These are phyloP conservation scores for Penicillium paradoxum DNA, from an alignment of 495 filamentous ascomycete species.

Conservation along the genomic window DNA sequence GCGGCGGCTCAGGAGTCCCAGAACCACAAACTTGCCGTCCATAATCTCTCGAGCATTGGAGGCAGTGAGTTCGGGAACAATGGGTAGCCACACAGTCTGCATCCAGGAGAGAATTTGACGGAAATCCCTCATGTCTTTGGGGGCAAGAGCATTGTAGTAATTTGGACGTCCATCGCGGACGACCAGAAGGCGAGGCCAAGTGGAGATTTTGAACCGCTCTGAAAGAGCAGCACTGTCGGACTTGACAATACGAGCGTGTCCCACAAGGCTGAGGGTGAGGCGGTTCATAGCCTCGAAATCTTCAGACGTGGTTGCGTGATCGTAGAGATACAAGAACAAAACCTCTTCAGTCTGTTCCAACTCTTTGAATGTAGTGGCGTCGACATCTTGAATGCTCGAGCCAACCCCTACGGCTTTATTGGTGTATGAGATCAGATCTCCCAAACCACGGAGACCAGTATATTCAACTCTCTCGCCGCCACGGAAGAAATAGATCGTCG, in stretches of 20 bases:
- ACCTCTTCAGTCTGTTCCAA: slow-evolving; percentile 92
- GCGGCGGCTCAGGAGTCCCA: slow-evolving; percentile 80
- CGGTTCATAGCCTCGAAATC: slow-evolving; percentile 88
- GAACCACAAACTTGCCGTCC: slow-evolving; percentile 86
- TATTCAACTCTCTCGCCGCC: slow-evolving; percentile 91
- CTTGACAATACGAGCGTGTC: slow-evolving; percentile 87
- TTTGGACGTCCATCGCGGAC: slow-evolving; percentile 82
- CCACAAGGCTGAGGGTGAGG: slow-evolving; percentile 77
- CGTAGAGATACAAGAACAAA: slow-evolving; percentile 95
- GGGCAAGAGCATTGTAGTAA: slow-evolving; percentile 79
- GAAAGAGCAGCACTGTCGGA: slow-evolving; percentile 68
- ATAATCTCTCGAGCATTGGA: slow-evolving; percentile 91
- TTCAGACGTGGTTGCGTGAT: slow-evolving; percentile 85
- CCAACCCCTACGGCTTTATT: slow-evolving; percentile 78
- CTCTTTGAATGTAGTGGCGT: slow-evolving; percentile 68
- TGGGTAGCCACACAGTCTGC: slow-evolving; percentile 94
- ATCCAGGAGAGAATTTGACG: slow-evolving; percentile 83
- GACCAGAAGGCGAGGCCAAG: slow-evolving; percentile 87
- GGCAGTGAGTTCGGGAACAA: slow-evolving; percentile 89
- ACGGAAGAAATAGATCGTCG: slow-evolving; percentile 89
- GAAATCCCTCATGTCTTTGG: slow-evolving; percentile 85
- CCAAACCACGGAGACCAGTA: slow-evolving; percentile 84
- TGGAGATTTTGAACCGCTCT: slow-evolving; percentile 86
- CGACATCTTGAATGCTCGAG: slow-evolving; percentile 73
- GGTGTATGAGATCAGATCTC: slow-evolving; percentile 81